Evolutionary conservation across 2,329 filamentous ascomycete genomes (phyloP), one percentile per base, ranked within the genome.

Genomic region (Colletotrichum tropicicola): DNA sequence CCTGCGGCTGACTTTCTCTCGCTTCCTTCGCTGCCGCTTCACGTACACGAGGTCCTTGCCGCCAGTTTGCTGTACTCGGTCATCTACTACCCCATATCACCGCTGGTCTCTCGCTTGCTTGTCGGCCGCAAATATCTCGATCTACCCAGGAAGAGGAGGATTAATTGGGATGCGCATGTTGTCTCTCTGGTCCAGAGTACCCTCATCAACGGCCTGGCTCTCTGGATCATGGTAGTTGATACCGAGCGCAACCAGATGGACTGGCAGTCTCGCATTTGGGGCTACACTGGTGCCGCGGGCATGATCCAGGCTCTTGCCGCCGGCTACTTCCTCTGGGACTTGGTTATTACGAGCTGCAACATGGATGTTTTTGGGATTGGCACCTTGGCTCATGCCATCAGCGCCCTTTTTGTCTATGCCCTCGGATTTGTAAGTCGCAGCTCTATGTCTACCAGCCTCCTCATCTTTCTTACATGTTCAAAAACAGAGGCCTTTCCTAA

Each of bases 141-240:
- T 70, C 86, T 88, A 51, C 79, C 82, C 25, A 84, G 86, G 59
- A 92, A 91, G 60, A 86, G 85, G 73, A 79, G 79, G 45, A 82
- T 93, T 67, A 96, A 92, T 82, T 96, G 93, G 93, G 89, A 97
- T 75, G 90, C 93, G 23, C 93, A 95, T 74, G 89, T 95, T 59
- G 92, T 96, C 30, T 94, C 91, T n/a, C 85, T 96, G 70, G 83
- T 92, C 59, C 93, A 97, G 83, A 91, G 89, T 74, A 81, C 84
- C 30, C 79, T 93, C 59, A 92, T 97, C 79, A 93, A 91, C 75
- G 75, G 70, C 49, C 79, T 94, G 30, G 91, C 92, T n/a, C 78
- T 96, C 15, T 94, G 89, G 85, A 86, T 92, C 60, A 92, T 94
- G 78, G 83, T 82, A 59, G 78, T 74, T 43, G 92, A 96, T 75